phyloP scores from a whole-genome alignment of 345 rosid genomes.

The Hibiscus tridactylites region DNA sequence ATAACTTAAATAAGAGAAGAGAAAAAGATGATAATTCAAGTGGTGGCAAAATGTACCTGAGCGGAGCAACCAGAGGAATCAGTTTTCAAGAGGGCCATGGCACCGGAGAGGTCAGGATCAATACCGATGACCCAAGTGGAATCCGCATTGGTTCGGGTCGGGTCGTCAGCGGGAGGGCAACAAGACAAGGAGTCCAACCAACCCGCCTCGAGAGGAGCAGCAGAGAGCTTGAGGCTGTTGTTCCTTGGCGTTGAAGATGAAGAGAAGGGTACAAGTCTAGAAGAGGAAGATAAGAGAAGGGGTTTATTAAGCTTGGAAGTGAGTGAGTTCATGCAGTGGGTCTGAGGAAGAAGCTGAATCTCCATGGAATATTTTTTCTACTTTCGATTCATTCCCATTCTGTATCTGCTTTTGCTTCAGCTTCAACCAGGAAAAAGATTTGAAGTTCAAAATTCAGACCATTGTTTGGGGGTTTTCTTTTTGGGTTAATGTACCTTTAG shows the following conservation, averaged over 20 bases:
- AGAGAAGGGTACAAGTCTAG: neutral
- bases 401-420: neutral
- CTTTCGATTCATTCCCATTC: neutral
- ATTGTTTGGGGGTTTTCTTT: neutral
- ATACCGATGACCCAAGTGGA: conserved; percentile 60
- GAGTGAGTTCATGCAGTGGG: conserved; percentile 19
- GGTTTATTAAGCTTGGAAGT: conserved; percentile 28
- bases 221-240: conserved; percentile 16
- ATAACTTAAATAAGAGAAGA: neutral
- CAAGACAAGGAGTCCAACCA: conserved; percentile 64
- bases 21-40: neutral
- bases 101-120: conserved; percentile 84
- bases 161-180: conserved; percentile 20
- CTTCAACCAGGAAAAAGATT: neutral
- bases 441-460: neutral
- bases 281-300: conserved; percentile 7
- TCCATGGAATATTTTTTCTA: conserved; percentile 8
- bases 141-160: conserved; percentile 15
- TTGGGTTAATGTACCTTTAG: too few species aligned
- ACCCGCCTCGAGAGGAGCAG: conserved; percentile 35
- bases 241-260: conserved; percentile 7
- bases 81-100: conserved; percentile 56
- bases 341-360: conserved; percentile 7
- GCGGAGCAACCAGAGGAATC: conserved; percentile 44
- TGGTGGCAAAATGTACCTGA: conserved; percentile 30